Evolutionary conservation across 2,329 filamentous ascomycete species (phyloP), one percentile per base, ranked within the genome.

Genomic region (Beauveria scarabaeidicola): DNA sequence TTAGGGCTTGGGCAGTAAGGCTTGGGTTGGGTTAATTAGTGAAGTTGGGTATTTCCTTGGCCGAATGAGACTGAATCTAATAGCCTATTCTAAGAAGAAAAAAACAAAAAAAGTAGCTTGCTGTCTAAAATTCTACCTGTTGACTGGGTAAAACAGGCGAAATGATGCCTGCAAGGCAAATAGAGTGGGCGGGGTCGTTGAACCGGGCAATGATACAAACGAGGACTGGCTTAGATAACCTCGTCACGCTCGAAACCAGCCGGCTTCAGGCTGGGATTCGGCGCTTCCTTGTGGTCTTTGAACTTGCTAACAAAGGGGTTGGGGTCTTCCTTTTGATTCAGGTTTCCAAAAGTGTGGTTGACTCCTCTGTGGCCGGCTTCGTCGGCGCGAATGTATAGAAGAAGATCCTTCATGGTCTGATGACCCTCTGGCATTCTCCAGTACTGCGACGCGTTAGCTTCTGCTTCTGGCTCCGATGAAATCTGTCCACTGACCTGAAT

Each of bases 361-460:
- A 97, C 93, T 69, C 96, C 94, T 38, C 94, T 82, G 69, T 96
- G 91, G 71, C 90, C 89, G 4, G 90, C 90, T 73, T 96, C 91
- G 60, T 93, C 89, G n/a, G 89, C 90, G 32, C 92, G 83, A 65
- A 97, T 89, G 71, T 97, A 97, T 54, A 94, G 76, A 56, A 97
- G 80, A 62, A 97, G 74, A 69, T 97, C 91, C 67, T 81, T 83
- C 90, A 99, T 96, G 1, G 85, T 89, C 27, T 87, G 82, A 61
- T 88, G 79, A 2, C 85, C 88, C 71, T 96, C 87, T 0, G 92
- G 91, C 86, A 99, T 97, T 46, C 89, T 85, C 91, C 92, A 99
- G 75, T 99, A 99, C 70, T 75, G 40, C 19, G 29, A 23, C 57
- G 7, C 3, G n/a, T 56, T 50, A 44, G 63, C 64, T 29, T 64